These are phyloP conservation scores for Pseudogymnoascus sp. DNA, from an alignment of 2,329 filamentous ascomycete species.

Conservation along the genomic window DNA sequence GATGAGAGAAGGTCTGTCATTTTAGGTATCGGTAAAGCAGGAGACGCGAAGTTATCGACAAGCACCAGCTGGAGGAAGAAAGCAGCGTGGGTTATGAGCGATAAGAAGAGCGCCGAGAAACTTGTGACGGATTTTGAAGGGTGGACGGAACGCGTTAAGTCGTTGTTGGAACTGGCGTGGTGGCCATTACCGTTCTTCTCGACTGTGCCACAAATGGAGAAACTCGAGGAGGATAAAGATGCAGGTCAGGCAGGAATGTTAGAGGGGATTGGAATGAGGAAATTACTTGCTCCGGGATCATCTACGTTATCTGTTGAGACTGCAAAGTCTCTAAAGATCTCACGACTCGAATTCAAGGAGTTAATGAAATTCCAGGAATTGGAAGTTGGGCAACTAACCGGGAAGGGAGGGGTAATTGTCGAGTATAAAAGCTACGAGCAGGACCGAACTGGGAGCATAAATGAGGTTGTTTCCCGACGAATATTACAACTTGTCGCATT, in stretches of 20 bases:
- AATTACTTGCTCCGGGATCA: neutral
- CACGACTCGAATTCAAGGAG: neutral
- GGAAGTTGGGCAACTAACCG: neutral
- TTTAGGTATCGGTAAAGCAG: neutral
- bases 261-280: neutral
- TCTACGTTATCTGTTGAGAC: neutral
- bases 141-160: neutral
- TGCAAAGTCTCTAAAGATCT: neutral
- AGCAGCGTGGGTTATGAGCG: neutral
- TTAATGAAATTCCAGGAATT: neutral
- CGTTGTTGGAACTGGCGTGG: neutral
- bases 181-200: neutral
- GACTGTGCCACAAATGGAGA: neutral
- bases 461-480: neutral
- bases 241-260: neutral
- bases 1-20: neutral
- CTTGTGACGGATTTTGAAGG: neutral
- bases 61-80: neutral
- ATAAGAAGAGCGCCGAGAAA: neutral
- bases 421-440: neutral
- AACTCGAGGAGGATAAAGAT: neutral
- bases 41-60: neutral
- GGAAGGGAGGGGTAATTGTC: neutral
- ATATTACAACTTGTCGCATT: conserved; percentile 1
- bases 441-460: neutral